Conservation (phyloP, 768 basidiomycete genomes). For the Podaxis sp. region DNA sequence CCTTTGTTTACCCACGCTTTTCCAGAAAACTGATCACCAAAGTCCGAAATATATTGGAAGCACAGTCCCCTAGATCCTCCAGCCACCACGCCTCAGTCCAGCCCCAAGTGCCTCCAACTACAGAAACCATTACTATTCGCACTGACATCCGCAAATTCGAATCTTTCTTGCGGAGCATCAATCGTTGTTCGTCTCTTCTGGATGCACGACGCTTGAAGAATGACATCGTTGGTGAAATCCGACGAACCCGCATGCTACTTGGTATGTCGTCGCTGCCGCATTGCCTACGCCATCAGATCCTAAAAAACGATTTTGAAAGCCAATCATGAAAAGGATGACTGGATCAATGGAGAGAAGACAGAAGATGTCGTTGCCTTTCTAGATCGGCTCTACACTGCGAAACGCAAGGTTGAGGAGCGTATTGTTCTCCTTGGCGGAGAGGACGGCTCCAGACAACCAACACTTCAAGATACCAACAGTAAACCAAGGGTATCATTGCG, state of each 20-base stretch:
- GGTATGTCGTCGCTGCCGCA: conserved; percentile 41
- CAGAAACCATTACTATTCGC: conserved; percentile 77
- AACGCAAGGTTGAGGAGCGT: conserved; percentile 81
- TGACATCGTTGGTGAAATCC: conserved; percentile 89
- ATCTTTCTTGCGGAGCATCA: conserved; percentile 85
- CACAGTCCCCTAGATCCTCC: conserved; percentile 64
- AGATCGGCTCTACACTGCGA: conserved; percentile 86
- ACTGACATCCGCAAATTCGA: conserved; percentile 87
- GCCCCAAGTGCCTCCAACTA: conserved; percentile 34
- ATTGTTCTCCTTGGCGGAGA: conserved; percentile 73
- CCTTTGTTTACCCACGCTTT: conserved; percentile 15
- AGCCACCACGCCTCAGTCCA: conserved; percentile 39
- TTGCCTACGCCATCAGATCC: not conserved
- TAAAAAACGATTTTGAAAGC: conserved; percentile 38
- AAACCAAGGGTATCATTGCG: conserved; percentile 62
- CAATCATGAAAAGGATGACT: conserved; percentile 84
- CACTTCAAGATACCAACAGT: conserved; percentile 40
- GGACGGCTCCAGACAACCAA: conserved; percentile 44
- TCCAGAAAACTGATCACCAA: conserved; percentile 81
- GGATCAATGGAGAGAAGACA: conserved; percentile 84
- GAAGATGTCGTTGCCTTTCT: conserved; percentile 87
- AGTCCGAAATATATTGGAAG: conserved; percentile 81
- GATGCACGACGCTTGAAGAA: conserved; percentile 91
- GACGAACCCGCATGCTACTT: conserved; percentile 72
- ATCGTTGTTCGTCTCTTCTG: conserved; percentile 74